Evolutionary conservation across 176 grass and related monocot genomes (phyloP), one percentile per base, ranked within the genome.

Genomic region (Bothriochloa decipiens): DNA sequence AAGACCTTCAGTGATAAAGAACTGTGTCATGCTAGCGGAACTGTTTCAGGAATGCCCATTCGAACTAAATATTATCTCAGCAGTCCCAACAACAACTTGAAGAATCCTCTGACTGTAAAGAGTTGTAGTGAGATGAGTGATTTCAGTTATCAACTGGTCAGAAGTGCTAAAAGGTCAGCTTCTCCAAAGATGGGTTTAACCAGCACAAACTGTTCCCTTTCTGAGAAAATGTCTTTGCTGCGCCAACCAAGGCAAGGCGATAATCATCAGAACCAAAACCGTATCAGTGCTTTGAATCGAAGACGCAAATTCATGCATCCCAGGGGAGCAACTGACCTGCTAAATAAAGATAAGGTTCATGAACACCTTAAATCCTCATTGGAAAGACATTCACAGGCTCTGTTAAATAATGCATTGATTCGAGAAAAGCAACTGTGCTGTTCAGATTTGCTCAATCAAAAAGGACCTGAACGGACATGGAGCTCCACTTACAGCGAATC

Each of bases 361-460:
- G 82, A 75, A 23, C 62, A 64, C 9, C 37, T 57, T 70, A 42
- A 45, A 64, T 84, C 53, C 29, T 87, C 89, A 16, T 16, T 14
- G 1, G 25, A 35, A 45, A 65, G 40, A 4, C 32, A 87, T 32
- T 84, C 81, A 57, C 85, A 81, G 27, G 36, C 52, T 84, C 36
- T 91, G 76, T 22, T 91, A 14, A 45, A 84, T 17, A 91, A 91
- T 65, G 76, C 85, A 80, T 75, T 91, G 70, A 15, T 84, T 63
- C 69, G 85, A 43, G 53, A 20, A 32, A 87, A 82, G 28, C 64
- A 78, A 62, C 20, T 71, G 40, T 77, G 58, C 64, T 50, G 13
- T 42, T 70, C 70, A 69, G 80, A 79, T 69, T 6, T 27, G 17
- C 23, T 16, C 17, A 63, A 37, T 76, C 80, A 70, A 12, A 86